Evolutionary conservation across 371 early-diverging fungal species (phyloP), one percentile per base, ranked within the genome.

Genomic region (Mucor plumbeus): DNA sequence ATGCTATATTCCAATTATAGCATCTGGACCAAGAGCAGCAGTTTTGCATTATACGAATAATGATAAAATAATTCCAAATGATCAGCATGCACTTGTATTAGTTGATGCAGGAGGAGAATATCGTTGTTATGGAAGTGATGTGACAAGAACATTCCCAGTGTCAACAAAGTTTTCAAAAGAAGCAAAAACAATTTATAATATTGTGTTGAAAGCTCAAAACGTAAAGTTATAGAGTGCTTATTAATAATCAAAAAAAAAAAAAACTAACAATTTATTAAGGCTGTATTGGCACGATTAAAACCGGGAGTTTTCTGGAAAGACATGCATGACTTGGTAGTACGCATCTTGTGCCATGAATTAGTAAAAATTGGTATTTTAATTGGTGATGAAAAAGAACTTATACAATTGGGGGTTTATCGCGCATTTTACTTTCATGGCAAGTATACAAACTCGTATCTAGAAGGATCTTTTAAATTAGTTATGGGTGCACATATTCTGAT

Each of bases 41-140:
- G 76, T 78, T 31, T 54, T 85, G 43, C 85, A 85, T 57, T 85
- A 85, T 43, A 80, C 77, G 5, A 68, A 77, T 11, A 85, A 83
- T 54, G 64, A 79, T 41, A 70, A 78, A 3, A 54, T 57, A 21
- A 70, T 79, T 48, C 73, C 69, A 1, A 48, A 38, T 11, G 17
- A 44, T n/a, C 44, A 44, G 7, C 69, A 83, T 68, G 57, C 75
- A 55, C 68, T 96, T 58, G 85, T 95, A 11, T 74, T 96, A 17
- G 92, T 95, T 13, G 97, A 96, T 75, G 95, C 95, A 38, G 97
- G 94, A 17, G 93, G 91, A 64, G 94, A 95, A 68, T 81, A 72
- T 54, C 70, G 81, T n/a, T 88, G 89, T 78, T 96, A 97, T 73
- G 94, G 93, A 38, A 86, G 90, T 35, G 96, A 97, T 65, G 91